phyloP scores from a whole-genome alignment of 2,329 filamentous ascomycete genomes.

The Chrysoporthe deuterocubensis region DNA sequence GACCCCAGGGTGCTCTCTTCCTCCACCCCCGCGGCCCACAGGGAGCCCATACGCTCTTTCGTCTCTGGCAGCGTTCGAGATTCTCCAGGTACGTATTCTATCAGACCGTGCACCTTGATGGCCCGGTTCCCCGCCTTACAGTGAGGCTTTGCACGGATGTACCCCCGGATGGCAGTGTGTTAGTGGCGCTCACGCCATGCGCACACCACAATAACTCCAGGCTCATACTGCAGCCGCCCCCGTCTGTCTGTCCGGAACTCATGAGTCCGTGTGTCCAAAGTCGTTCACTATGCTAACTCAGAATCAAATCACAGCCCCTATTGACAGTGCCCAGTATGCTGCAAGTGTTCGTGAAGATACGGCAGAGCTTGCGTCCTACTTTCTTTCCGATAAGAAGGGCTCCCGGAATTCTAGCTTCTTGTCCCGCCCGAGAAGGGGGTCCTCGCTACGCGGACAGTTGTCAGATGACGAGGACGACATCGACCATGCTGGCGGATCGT shows the following conservation, averaged over 20 bases:
- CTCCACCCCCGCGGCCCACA: constrained; percentile 49
- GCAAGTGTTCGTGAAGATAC: constrained; percentile 84
- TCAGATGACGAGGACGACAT: constrained; percentile 37
- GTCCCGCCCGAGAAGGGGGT: constrained; percentile 37
- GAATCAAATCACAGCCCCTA: constrained; percentile 45
- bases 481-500: constrained; percentile 36
- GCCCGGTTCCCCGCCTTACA: neutral
- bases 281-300: constrained; percentile 8
- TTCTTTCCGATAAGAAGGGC: constrained; percentile 67
- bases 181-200: neutral
- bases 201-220: neutral
- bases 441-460: constrained; percentile 10
- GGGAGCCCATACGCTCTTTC: constrained; percentile 73
- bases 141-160: neutral
- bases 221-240: neutral
- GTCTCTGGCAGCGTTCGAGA: constrained; percentile 69
- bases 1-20: constrained; percentile 45
- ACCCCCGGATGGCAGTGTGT: neutral
- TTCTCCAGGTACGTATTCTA: constrained; percentile 53
- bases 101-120: constrained; percentile 23
- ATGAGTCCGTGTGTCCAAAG: neutral
- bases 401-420: constrained; percentile 52
- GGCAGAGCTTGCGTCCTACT: constrained; percentile 82
- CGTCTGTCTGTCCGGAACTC: neutral
- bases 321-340: constrained; percentile 75